phyloP scores from a whole-genome alignment of 1,284 basidiomycete species.

The Ganoderma meredithae region DNA sequence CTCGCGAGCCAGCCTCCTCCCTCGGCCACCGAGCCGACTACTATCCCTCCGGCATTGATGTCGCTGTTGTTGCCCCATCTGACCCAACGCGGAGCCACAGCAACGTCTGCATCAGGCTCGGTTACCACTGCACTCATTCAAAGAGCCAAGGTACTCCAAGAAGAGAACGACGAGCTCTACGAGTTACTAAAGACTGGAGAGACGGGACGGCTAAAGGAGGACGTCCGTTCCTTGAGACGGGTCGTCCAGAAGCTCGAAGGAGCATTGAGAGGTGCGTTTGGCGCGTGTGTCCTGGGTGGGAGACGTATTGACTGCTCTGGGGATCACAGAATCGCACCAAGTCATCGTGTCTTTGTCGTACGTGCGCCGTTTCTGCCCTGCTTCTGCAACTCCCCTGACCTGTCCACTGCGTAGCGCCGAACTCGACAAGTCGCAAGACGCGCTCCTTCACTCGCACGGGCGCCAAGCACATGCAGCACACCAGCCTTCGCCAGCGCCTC shows the following conservation, averaged over 20 bases:
- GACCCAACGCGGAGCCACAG: constrained; percentile 47
- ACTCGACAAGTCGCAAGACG: constrained; percentile 75
- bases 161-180: constrained; percentile 83
- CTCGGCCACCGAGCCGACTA: constrained; percentile 63
- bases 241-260: constrained; percentile 72
- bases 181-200: constrained; percentile 72
- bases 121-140: constrained; percentile 76
- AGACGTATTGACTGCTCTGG: constrained; percentile 12
- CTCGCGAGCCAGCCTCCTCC: constrained; percentile 64
- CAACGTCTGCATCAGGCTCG: constrained; percentile 57
- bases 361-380: constrained; percentile 40
- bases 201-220: constrained; percentile 79
- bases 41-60: constrained; percentile 72
- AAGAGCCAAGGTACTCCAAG: constrained; percentile 72
- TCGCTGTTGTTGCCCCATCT: constrained; percentile 73
- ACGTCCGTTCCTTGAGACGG: constrained; percentile 71
- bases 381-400: constrained; percentile 21
- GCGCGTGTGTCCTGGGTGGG: constrained; percentile 22
- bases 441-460: constrained; percentile 53
- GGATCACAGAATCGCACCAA: constrained; percentile 70
- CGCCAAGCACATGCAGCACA: constrained; percentile 46
- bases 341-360: constrained; percentile 76
- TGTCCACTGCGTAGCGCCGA: constrained; percentile 50
- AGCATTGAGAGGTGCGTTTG: constrained; percentile 71
- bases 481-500: constrained; percentile 47